Conservation (phyloP, 1,139 yeast species). For the Hansenula sp. region DNA sequence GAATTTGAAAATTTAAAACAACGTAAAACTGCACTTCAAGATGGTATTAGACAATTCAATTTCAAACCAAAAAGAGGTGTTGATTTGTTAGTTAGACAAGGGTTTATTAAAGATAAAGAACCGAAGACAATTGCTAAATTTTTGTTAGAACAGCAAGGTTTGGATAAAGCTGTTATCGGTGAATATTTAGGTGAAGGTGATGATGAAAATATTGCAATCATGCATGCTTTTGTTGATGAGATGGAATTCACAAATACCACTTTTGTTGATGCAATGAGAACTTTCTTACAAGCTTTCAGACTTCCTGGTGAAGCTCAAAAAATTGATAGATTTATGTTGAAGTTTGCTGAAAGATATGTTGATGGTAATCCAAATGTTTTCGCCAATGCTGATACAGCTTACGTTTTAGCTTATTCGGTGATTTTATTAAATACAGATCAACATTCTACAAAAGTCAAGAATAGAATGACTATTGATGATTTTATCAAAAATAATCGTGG, state of each 20-base stretch:
- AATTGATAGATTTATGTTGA: constrained; percentile 93
- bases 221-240: constrained; percentile 91
- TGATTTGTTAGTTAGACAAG: constrained; percentile 51
- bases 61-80: constrained; percentile 83
- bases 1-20: constrained; percentile 85
- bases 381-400: constrained; percentile 92
- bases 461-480: constrained; percentile 83
- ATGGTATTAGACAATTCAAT: constrained; percentile 76
- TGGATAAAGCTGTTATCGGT: constrained; percentile 83
- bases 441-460: constrained; percentile 82
- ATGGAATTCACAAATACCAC: constrained; percentile 69
- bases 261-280: constrained; percentile 84
- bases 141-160: constrained; percentile 68
- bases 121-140: constrained; percentile 74
- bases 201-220: constrained; percentile 67
- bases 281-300: constrained; percentile 80
- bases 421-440: constrained; percentile 92
- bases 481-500: constrained; percentile 85
- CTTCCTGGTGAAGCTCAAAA: constrained; percentile 98
- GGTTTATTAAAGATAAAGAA: constrained; percentile 55
- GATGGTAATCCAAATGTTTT: constrained; percentile 83
- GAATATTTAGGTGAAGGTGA: constrained; percentile 92
- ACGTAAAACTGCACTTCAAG: constrained; percentile 75
- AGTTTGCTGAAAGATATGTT: constrained; percentile 89
- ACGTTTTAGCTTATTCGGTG: constrained; percentile 87